These are phyloP conservation scores for Yamadazyma dendronema DNA, from an alignment of 1,139 yeast genomes.

Conservation along the genomic window DNA sequence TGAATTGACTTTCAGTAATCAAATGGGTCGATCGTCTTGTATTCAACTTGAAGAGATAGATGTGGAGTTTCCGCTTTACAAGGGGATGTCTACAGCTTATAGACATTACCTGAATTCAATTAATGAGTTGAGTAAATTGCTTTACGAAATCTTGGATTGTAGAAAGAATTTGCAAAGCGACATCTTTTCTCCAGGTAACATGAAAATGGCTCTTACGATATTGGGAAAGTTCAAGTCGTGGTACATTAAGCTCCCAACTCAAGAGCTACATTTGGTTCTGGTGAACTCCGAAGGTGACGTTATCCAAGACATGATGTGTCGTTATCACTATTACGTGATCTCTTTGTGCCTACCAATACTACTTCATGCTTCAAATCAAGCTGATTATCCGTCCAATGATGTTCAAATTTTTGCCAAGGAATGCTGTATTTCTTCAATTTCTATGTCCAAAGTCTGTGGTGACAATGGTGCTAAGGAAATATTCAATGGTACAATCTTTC, in stretches of 20 bases:
- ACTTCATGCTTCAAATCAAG: conserved; percentile 3
- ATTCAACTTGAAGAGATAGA: conserved; percentile 15
- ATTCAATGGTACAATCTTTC: conserved; percentile 10
- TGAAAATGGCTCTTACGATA: conserved; percentile 2
- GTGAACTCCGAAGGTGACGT: not conserved
- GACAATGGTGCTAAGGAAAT: conserved; percentile 1
- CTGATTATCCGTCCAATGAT: not conserved
- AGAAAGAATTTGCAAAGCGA: conserved; percentile 3
- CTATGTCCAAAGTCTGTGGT: conserved; percentile 1
- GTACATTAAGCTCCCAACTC: conserved; percentile 2
- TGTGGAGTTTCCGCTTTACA: conserved; percentile 5
- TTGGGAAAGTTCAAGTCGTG: conserved; percentile 6
- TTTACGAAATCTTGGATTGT: conserved; percentile 5
- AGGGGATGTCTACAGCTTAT: not conserved
- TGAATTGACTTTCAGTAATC: conserved; percentile 12
- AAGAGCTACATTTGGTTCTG: not conserved
- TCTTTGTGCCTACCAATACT: conserved; percentile 10
- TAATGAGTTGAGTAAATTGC: conserved; percentile 5
- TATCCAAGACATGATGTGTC: conserved; percentile 7
- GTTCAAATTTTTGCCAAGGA: not conserved
- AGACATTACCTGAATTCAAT: conserved; percentile 1
- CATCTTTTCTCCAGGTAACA: conserved; percentile 1
- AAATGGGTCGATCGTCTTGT: conserved; percentile 15
- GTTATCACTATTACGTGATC: conserved; percentile 10
- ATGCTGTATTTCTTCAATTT: conserved; percentile 7